Evolutionary conservation across 1,284 basidiomycete species (phyloP), one percentile per base, ranked within the genome.

Genomic region (Sphaerobolus stellatus): DNA sequence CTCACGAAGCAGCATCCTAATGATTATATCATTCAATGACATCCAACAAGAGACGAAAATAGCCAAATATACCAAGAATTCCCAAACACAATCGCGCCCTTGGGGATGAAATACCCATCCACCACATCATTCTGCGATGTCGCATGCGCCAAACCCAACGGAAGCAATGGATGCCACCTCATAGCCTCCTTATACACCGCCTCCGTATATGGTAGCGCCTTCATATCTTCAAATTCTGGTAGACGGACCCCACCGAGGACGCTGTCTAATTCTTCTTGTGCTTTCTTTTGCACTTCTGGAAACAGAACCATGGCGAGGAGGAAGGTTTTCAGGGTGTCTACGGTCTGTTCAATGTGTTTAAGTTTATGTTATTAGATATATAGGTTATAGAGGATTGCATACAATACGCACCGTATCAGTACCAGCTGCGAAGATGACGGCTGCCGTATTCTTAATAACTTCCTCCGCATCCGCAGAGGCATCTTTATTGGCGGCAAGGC

Each of bases 361-460:
- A 43, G 3, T 22, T 14, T 14, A 14, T 22, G 20, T 43, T n/a
- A 24, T 43, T 7, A 18, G n/a, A 18, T 18, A 24, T 43, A 14
- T 14, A 9, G 41, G 18, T n/a, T 27, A 43, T 14, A 11, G 16
- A 43, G 22, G 22, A 8, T 41, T 41, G n/a, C 25, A 7, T 7
- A 7, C 9, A 43, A 43, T n/a, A 43, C 20, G 2, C 3, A 48
- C 45, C 40, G 31, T 36, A 24, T 28, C 28, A 27, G 27, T 45
- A 56, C 3, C 43, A 65, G 67, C 67, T 38, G 59, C 44, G 49
- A 64, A 67, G 11, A 65, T 48, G 6, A 47, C 57, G 2, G 24
- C 60, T 13, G 61, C 59, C 24, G 63, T 58, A 41, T 64, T 63
- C 53, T 67, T 63, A 27, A 68, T 24, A 18, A 60, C 30, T 13